Conservation (phyloP, 2,329 filamentous ascomycete species). For the Fusarium goolgardi region DNA sequence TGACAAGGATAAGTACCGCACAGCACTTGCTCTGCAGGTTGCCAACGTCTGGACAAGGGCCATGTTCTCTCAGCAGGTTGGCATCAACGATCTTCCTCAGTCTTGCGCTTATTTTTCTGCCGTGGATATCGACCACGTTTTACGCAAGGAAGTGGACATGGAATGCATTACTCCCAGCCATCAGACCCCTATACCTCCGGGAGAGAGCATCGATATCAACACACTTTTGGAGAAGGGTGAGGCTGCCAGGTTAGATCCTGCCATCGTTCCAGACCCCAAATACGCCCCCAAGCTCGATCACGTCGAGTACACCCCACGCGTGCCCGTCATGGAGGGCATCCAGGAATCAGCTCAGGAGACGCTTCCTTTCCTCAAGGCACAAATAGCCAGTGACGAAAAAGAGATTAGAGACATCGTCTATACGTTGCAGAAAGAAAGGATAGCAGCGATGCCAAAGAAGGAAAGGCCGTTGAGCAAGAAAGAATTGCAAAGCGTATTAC, state of each 20-base stretch:
- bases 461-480: constrained; percentile 43
- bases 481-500: constrained; percentile 49
- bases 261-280: constrained; percentile 64
- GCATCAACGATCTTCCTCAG: constrained; percentile 94
- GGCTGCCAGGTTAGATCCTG: constrained; percentile 75
- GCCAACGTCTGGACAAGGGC: constrained; percentile 96
- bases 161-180: constrained; percentile 95
- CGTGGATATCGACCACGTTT: constrained; percentile 91
- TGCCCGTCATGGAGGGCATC: constrained; percentile 82
- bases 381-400: constrained; percentile 79
- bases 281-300: constrained; percentile 67
- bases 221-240: constrained; percentile 80
- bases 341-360: constrained; percentile 60
- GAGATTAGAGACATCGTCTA: constrained; percentile 81
- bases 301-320: constrained; percentile 76
- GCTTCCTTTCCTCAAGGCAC: constrained; percentile 79
- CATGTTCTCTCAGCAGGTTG: constrained; percentile 97
- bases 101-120: constrained; percentile 96
- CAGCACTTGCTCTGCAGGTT: constrained; percentile 92
- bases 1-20: constrained; percentile 85
- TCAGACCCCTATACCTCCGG: constrained; percentile 78
- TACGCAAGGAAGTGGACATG: constrained; percentile 99
- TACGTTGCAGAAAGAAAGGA: constrained; percentile 59
- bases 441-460: constrained; percentile 39
- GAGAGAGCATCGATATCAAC: constrained; percentile 86